Base-by-base conservation (phyloP, 257 asterid genomes). In the Nemophila menziesii region DNA sequence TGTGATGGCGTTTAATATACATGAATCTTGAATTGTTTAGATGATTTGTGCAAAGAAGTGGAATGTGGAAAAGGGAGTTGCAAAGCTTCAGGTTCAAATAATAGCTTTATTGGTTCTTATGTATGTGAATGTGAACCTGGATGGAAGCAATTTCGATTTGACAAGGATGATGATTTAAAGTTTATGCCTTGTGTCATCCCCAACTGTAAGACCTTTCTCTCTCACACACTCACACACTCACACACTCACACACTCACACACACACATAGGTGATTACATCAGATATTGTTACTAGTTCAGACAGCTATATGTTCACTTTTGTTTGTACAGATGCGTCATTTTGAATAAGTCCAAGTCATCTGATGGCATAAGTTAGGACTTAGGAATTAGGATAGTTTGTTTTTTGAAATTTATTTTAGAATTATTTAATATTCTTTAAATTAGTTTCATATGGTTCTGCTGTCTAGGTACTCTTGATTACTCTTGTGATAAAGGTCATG, bases 131-230 rank as follows among this genome's bases (percentile, higher is more conserved):
- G 95, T 39, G 78, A 74, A 1, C 17, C 56, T n/a, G 95, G 93
- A 0, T 84, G 95, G 95, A 59, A 34, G 33, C 95, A 80, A 48
- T 60, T 75, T 54, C 69, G 74, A 21, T 52, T 55, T 3, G 40
- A 56, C 14, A 57, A 57, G 9, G 72, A 72, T 22, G 41, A 37
- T 11, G 39, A 24, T 20, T 57, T 61, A 13, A 57, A 16, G 19
- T 84, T 74, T 59, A 45, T 84, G 51, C 95, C 95, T 21, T 84
- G 93, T 49, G 69, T 80, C 2, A 46, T 84, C 43, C 95, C 95
- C 43, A 70, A 84, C 16, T 84, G 95, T 80, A 24, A 69, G 86
- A 22, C 39, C 43, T 45, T 11, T 55, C 21, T 14, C 11, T 55
- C 33, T 11, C 23, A 23, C 39, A 49, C 46, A 20, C 11, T 21